These are phyloP conservation scores for Pueraria montana DNA, from an alignment of 306 rosid species.

Conservation along the genomic window DNA sequence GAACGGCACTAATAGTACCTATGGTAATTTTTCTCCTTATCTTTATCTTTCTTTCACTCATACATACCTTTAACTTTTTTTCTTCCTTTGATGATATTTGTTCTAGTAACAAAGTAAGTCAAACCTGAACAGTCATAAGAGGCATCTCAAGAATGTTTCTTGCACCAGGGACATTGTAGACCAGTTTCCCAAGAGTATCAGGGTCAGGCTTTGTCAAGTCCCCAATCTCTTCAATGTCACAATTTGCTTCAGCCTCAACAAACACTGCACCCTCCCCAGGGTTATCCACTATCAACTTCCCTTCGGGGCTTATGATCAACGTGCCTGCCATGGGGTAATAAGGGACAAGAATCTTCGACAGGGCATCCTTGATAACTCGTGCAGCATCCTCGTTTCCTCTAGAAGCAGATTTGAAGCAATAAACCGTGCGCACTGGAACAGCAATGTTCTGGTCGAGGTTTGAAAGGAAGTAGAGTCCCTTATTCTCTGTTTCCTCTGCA, in stretches of 20 bases:
- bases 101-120: background rate
- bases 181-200: slow-evolving; percentile 67
- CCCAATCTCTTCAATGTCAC: slow-evolving; percentile 54
- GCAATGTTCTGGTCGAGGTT: slow-evolving; percentile 88
- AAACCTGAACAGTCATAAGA: slow-evolving; percentile 84
- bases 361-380: slow-evolving; percentile 60
- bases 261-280: slow-evolving; percentile 83
- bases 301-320: slow-evolving; percentile 67
- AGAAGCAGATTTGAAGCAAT: slow-evolving; percentile 64
- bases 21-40: too few relatives aligned
- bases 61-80: too few relatives aligned
- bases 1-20: too few relatives aligned
- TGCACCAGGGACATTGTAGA: slow-evolving; percentile 78
- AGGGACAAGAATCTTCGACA: slow-evolving; percentile 75
- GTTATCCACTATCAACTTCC: slow-evolving; percentile 82
- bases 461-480: slow-evolving; percentile 68
- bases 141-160: slow-evolving; percentile 79
- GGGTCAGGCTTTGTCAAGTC: slow-evolving; percentile 66
- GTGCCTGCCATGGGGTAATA: slow-evolving; percentile 79
- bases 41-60: too few relatives aligned
- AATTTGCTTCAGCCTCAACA: slow-evolving; percentile 87
- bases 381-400: slow-evolving; percentile 73
- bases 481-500: slow-evolving; percentile 66
- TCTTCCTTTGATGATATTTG: background rate
- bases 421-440: slow-evolving; percentile 66